Evolutionary conservation across 2,329 filamentous ascomycete genomes (phyloP), one percentile per base, ranked within the genome.

Genomic region (Paecilomyces variotii): DNA sequence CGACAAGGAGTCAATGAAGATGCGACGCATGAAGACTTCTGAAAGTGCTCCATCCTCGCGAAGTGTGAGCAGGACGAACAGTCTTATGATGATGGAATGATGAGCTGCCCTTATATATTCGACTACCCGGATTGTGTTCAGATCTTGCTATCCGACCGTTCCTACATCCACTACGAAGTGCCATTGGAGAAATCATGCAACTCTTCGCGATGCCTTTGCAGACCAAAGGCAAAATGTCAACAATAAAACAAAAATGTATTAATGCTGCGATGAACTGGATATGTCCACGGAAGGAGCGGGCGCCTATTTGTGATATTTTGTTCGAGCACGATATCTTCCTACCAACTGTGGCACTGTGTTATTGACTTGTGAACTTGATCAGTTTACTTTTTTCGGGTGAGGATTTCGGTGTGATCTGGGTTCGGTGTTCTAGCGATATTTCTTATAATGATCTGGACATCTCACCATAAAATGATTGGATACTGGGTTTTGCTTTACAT

Each of bases 1-100:
- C 53, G 79, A 80, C 59, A 60, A 71, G 35, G 69, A 73, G 56
- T 74, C 72, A 50, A 62, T 63, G 39, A 70, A 67, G 12, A 73
- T 76, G 72, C 68, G 63, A 25, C 72, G 68, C 24, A 65, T 68
- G 51, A 64, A 67, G 30, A 68, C 70, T n/a, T 67, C 70, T 5
- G 68, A 70, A 27, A 73, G 70, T 63, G 68, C 70, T 50, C 68
- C 69, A 49, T 71, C 74, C 26, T 74, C 71, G 54, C 70, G 71
- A n/a, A 68, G 64, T 61, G 69, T 64, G 61, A 75, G 72, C 59
- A 62, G 39, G n/a, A 45, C 4, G 39, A 45, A 45, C 39, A 45
- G 39, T 45, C 39, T 45, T 14, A 14, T 52, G 6, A 7, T 10
- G 24, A 12, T 28, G 7, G 50, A 24, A 11, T 52, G 27, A 52